Base-by-base conservation (phyloP, 2,329 filamentous ascomycete genomes). In the Sporothrix sp. region DNA sequence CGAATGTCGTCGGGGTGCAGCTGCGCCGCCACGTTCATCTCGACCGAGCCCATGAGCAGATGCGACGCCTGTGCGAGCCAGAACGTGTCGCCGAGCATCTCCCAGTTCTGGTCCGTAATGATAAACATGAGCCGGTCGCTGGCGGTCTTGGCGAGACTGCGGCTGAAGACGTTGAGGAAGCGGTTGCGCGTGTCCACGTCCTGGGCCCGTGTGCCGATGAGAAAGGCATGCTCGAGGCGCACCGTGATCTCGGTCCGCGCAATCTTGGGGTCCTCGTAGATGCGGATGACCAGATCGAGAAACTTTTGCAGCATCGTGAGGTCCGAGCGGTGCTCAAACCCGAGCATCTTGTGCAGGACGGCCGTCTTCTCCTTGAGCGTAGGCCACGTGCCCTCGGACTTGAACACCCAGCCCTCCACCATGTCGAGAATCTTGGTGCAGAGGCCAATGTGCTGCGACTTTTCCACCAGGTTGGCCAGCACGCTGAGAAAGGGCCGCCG, bases 301-400 rank as follows among this genome's bases (percentile, higher is more conserved):
- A 97, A 99, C 63, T 91, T 91, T 58, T 84, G 89, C 52, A 98
- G 74, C 70, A 98, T 83, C 0, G 84, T 88, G 28, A 83, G 79
- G 62, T 97, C 91, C 25, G 77, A 70, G 35, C 93, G 79, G 52
- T 87, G 81, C 67, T 99, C 93, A 59, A 98, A 98, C 0, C 90
- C 83, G 14, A 97, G 72, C 93, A 99, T 99, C 70, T 98, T 99
- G 61, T 95, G 90, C n/a, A 99, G 71, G 1, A 99, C 93, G 1
- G 94, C 94, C 0, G 91, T 97, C 72, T 98, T 98, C 68, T 98
- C 94, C 66, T 99, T 99, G 1, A 98, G 75, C 0, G 93, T 98
- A 0, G 93, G 93, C 76, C 93, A 96, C 2, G 89, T 93, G 56
- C 95, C 93, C 52, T 88, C 90, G 0, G 88, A 93, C 57, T 88